Evolutionary conservation across 176 grass and related monocot species (phyloP), one percentile per base, ranked within the genome.

Genomic region (Avena atlantica): DNA sequence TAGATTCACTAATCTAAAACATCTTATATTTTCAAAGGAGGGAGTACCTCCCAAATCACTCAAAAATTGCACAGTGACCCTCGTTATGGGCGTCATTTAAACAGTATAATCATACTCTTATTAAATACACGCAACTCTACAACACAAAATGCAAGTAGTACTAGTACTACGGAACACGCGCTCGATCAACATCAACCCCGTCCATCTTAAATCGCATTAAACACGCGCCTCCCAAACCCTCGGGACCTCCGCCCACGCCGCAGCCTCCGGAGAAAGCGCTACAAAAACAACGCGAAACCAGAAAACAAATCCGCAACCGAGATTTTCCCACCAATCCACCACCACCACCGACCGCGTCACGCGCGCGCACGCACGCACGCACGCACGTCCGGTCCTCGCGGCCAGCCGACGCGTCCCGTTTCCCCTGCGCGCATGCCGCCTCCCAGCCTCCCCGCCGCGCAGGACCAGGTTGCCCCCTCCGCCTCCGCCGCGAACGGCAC

Each of bases 391-490:
- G 59, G 4, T 14, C 20, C 11, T 9, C 40, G 68, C 9, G 11
- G 31, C 20, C 69, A 50, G 7, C 66, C 68, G 42, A 64, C 85
- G 72, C 67, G 1, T 72, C 40, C 69, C 57, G n/a, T 24, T 0
- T 72, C 37, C 69, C 57, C 15, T 24, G 23, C 56, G 12, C 40
- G 44, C 83, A 91, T 91, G 90, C 90, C 86, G 81, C 81, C 77
- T 78, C 90, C 86, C 76, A 91, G 82, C 86, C 78, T 88, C 12
- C 8, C 78, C 62, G 61, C 75, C 58, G 36, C 29, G 57, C 29
- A 60, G 16, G 74, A 64, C 74, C 50, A 50, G 64, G 72, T 14
- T 34, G 8, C 44, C 42, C 3, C 12, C 24, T 9, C 59, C 56
- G 11, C 49, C 9, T 50, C 12, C 49, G 2, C 80, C 82, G 1